phyloP scores from a whole-genome alignment of 164 flowering plant species.

The Nymphaea colorata region DNA sequence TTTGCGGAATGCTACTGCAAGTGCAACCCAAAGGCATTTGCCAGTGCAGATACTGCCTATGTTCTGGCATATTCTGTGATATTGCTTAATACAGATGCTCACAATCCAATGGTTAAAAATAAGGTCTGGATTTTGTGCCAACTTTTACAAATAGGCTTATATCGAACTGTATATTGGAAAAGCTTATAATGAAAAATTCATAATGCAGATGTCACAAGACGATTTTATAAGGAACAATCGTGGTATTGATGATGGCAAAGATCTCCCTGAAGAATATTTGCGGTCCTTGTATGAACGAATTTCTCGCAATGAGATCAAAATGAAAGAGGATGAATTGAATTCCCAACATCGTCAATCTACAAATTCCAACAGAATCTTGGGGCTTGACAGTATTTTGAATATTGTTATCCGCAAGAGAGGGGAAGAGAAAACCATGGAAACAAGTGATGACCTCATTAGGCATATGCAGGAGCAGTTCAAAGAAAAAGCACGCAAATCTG shows the following conservation, averaged over 20 bases:
- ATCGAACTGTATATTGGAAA: not conserved
- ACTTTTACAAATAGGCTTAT: not conserved
- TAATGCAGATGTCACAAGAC: slow-evolving; percentile 91
- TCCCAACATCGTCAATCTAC: slow-evolving; percentile 66
- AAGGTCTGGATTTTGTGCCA: slow-evolving; percentile 48
- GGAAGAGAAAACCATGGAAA: slow-evolving; percentile 66
- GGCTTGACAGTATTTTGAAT: slow-evolving; percentile 84
- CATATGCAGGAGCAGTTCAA: slow-evolving; percentile 99
- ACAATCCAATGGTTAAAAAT: slow-evolving; percentile 90
- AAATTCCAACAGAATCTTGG: slow-evolving; percentile 67
- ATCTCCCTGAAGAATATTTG: slow-evolving; percentile 87
- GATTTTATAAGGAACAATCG: slow-evolving; percentile 97
- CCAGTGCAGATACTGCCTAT: slow-evolving; percentile 97
- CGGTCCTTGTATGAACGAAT: slow-evolving; percentile 86
- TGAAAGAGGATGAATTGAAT: slow-evolving; percentile 84
- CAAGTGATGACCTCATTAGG: slow-evolving; percentile 89
- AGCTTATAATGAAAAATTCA: not conserved
- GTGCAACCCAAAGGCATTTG: slow-evolving; percentile 86
- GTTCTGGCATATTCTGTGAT: slow-evolving; percentile 97
- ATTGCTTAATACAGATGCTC: slow-evolving; percentile 96
- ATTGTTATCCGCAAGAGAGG: slow-evolving; percentile 87
- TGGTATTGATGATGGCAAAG: slow-evolving; percentile 98
- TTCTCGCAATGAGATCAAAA: slow-evolving; percentile 86
- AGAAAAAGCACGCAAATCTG: slow-evolving; percentile 97
- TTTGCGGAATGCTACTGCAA: slow-evolving; percentile 97